Conservation (phyloP, 164 flowering plant genomes). For the Chimonanthus salicifolius region DNA sequence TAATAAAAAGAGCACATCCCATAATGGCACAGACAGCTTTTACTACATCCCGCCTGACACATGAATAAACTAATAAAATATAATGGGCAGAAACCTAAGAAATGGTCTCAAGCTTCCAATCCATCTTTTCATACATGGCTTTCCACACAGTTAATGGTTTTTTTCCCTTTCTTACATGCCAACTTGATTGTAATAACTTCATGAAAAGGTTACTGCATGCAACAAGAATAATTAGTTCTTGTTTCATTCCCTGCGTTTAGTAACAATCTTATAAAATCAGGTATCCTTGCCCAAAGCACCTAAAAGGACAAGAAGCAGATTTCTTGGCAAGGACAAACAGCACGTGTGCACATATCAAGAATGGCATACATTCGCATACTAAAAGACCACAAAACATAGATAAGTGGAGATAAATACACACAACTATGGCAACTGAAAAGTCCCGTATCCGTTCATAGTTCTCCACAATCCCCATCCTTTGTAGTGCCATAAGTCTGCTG, state of each 20-base stretch:
- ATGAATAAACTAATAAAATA: no score
- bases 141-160: neutral
- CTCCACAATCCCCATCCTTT: constrained; percentile 95
- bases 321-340: neutral
- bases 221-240: no score
- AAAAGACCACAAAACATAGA: neutral
- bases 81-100: no score
- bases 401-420: constrained; percentile 42
- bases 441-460: constrained; percentile 90
- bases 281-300: neutral
- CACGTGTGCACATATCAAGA: no score
- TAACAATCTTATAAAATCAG: neutral
- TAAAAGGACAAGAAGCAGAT: neutral
- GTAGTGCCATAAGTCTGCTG: constrained; percentile 98
- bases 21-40: no score
- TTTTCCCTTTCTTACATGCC: no score
- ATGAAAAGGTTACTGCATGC: no score
- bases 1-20: no score
- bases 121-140: no score
- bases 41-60: no score
- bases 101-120: no score
- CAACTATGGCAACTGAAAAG: constrained; percentile 94
- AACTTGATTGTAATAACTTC: no score
- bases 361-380: neutral
- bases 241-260: neutral